Evolutionary conservation across 1,284 basidiomycete genomes (phyloP).

Genomic region (Irpex sp.): DNA sequence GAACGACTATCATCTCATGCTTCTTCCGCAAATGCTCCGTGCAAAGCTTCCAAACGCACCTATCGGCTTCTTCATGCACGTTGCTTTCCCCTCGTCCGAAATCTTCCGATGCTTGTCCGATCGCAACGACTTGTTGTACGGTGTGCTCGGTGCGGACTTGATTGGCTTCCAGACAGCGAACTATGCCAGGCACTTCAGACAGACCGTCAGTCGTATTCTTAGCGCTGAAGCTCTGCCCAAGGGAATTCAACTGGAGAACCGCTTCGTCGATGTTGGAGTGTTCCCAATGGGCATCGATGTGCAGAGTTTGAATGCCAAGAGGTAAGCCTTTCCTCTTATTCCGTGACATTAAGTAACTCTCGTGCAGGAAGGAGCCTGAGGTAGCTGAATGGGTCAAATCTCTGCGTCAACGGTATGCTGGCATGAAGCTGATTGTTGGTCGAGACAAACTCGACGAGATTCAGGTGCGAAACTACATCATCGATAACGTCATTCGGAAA

Average conservation of each 20-base stretch:
- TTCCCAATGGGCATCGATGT: constrained; percentile 93
- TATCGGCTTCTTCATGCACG: constrained; percentile 88
- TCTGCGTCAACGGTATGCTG: constrained; percentile 75
- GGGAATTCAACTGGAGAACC: constrained; percentile 63
- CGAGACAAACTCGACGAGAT: constrained; percentile 87
- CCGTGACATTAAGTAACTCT: background rate
- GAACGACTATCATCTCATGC: constrained; percentile 86
- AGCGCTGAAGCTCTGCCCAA: constrained; percentile 80
- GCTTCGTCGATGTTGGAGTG: constrained; percentile 82
- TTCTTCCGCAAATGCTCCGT: constrained; percentile 77
- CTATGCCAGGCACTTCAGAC: constrained; percentile 75
- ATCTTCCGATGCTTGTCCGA: constrained; percentile 83
- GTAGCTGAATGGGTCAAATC: constrained; percentile 80
- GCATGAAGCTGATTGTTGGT: constrained; percentile 84
- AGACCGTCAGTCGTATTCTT: constrained; percentile 82
- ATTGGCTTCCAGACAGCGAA: constrained; percentile 86
- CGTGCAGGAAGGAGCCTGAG: constrained; percentile 63
- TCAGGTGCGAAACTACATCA: constrained; percentile 41
- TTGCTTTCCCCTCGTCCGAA: constrained; percentile 85
- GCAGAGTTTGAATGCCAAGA: constrained; percentile 60
- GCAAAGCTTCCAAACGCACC: constrained; percentile 56
- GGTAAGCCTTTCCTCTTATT: constrained; percentile 36
- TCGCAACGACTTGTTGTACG: constrained; percentile 62
- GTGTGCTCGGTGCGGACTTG: constrained; percentile 72
- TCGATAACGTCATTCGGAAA: background rate